Evolutionary conservation across 2,329 filamentous ascomycete species (phyloP).

Genomic region (Trichoderma cornu-damae): DNA sequence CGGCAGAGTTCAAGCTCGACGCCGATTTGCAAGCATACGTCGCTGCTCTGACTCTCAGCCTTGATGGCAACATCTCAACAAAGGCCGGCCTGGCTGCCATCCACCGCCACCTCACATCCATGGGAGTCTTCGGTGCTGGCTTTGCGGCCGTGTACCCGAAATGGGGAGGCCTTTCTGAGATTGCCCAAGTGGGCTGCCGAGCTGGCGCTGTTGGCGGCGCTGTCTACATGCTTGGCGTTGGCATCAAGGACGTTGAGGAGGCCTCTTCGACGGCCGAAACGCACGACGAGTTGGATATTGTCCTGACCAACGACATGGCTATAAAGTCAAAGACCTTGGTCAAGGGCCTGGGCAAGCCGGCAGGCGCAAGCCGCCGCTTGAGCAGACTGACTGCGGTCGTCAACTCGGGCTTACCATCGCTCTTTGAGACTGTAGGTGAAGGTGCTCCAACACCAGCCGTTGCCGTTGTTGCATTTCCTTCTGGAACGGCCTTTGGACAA

Average conservation of each 20-base stretch:
- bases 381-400: conserved; percentile 65
- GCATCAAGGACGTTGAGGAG: conserved; percentile 42
- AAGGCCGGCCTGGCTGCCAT: conserved; percentile 66
- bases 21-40: conserved; percentile 58
- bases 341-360: conserved; percentile 35
- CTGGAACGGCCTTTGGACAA: conserved; percentile 39
- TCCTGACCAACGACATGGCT: conserved; percentile 52
- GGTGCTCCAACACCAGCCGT: conserved; percentile 71
- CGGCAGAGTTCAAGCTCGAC: conserved; percentile 61
- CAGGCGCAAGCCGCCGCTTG: conserved; percentile 33
- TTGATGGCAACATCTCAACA: conserved; percentile 58
- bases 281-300: conserved; percentile 37
- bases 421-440: conserved; percentile 70
- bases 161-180: conserved; percentile 85
- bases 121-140: conserved; percentile 80
- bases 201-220: conserved; percentile 87
- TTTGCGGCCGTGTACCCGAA: conserved; percentile 89
- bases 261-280: conserved; percentile 20
- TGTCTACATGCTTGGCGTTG: conserved; percentile 78
- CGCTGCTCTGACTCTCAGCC: conserved; percentile 66
- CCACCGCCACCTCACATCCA: conserved; percentile 74
- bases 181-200: conserved; percentile 86
- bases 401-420: conserved; percentile 54
- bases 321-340: conserved; percentile 54
- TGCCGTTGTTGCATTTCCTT: conserved; percentile 62